Evolutionary conservation across 768 basidiomycete genomes (phyloP), one percentile per base, ranked within the genome.

Genomic region (Coprinopsis strossmayeri): DNA sequence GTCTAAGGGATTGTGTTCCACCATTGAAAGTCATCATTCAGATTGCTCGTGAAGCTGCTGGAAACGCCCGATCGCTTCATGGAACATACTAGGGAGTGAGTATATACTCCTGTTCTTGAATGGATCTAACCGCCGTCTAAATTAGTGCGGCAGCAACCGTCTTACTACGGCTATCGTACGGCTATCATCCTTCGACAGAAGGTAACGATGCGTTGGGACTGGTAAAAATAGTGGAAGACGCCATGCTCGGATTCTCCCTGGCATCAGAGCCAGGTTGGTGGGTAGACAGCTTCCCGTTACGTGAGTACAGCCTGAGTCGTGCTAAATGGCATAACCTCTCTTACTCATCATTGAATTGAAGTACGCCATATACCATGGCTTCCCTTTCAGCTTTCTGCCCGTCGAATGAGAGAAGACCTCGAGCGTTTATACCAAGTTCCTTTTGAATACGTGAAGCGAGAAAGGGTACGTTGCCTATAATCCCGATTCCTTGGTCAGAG

Each of bases 261-360:
- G 66, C 67, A 0, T 63, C 64, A 2, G 65, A 66, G 30, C 66
- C 65, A 3, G 66, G 62, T n/a, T 63, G 55, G 55, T 61, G 56
- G 62, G 62, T 63, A 2, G 63, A 64, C 52, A 60, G 60, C 47
- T 45, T 64, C 52, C 60, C 61, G 34, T 35, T 54, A 18, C 48
- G 61, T 61, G 39, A 46, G 61, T 57, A 12, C n/a, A n/a, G n/a
- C n/a, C n/a, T n/a, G n/a, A n/a, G n/a, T 40, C 48, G 18, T 38
- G 32, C 24, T 15, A 10, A n/a, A n/a, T n/a, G n/a, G n/a, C n/a
- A n/a, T n/a, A n/a, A n/a, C n/a, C n/a, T n/a, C n/a, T n/a, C n/a
- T n/a, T n/a, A n/a, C n/a, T n/a, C n/a, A n/a, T n/a, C n/a, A n/a
- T n/a, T n/a, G n/a, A n/a, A n/a, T 18, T 5, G 5, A 11, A 66